These are phyloP conservation scores for Coemansia sp. DNA, from an alignment of 192 early-diverging fungal species.

Conservation along the genomic window DNA sequence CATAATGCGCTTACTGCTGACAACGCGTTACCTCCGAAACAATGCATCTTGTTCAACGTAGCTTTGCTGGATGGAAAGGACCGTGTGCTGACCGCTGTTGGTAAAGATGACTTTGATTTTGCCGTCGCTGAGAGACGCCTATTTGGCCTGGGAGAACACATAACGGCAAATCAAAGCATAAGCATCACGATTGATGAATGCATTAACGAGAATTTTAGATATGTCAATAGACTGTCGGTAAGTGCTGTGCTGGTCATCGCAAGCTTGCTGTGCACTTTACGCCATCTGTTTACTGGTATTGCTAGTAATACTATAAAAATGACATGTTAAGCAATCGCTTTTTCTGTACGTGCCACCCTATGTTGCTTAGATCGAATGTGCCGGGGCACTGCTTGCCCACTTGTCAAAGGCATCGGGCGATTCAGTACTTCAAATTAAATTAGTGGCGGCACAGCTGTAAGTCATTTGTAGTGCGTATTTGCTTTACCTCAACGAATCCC, in stretches of 20 bases:
- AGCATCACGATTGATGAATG: neutral
- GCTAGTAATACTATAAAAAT: no score
- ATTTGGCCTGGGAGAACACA: neutral
- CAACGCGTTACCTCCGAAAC: no score
- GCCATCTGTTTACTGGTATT: neutral
- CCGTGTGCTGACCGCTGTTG: neutral
- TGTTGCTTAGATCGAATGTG: constrained; percentile 26
- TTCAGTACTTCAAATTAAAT: neutral
- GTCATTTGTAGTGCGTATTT: no score
- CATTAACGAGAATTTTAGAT: neutral
- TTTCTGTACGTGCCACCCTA: neutral
- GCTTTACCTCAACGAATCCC: no score
- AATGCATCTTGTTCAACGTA: neutral
- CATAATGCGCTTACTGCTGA: no score
- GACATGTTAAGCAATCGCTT: neutral
- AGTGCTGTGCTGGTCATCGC: no score
- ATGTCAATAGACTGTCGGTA: neutral
- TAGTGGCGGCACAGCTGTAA: constrained; percentile 12
- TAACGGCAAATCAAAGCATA: neutral
- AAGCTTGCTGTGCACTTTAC: no score
- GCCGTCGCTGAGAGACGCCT: neutral
- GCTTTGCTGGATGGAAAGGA: neutral
- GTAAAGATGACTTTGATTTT: neutral
- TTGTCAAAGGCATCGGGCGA: neutral
- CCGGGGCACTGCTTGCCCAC: constrained; percentile 30